phyloP scores from a whole-genome alignment of 371 early-diverging fungal species.

The Syncephalastrum sp. region DNA sequence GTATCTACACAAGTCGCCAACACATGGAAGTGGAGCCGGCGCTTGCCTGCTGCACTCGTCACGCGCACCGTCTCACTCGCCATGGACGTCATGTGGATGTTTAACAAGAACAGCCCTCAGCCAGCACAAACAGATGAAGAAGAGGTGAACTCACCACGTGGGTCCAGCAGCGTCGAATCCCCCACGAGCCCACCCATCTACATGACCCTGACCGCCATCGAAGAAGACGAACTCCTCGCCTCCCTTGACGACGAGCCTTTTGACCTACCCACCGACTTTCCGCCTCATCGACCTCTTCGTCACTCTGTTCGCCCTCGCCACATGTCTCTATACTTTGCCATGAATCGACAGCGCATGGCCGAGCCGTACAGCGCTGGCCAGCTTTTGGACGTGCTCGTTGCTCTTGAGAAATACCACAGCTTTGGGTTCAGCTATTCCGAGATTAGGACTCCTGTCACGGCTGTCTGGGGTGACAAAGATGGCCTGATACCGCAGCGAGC shows the following conservation, averaged over 20 bases:
- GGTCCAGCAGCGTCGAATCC: slow-evolving; percentile 4
- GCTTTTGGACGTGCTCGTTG: slow-evolving; percentile 43
- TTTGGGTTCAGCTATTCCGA: slow-evolving; percentile 52
- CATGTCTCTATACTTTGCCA: slow-evolving; percentile 46
- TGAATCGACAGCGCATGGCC: slow-evolving; percentile 43
- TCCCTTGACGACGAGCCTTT: slow-evolving; percentile 33
- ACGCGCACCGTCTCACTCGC: slow-evolving; percentile 44
- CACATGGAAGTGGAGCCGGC: slow-evolving; percentile 53
- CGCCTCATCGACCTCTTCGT: slow-evolving; percentile 44
- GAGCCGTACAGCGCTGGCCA: slow-evolving; percentile 47
- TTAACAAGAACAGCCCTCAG: slow-evolving; percentile 19
- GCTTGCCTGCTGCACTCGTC: slow-evolving; percentile 41
- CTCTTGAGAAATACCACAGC: slow-evolving; percentile 46
- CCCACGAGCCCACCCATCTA: slow-evolving; percentile 8
- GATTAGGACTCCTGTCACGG: slow-evolving; percentile 36
- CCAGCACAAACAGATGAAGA: slow-evolving; percentile 7
- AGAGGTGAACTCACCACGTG: slow-evolving; percentile 7
- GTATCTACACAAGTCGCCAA: slow-evolving; percentile 50
- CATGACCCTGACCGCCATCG: slow-evolving; percentile 4
- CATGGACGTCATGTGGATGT: slow-evolving; percentile 50
- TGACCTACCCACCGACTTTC: slow-evolving; percentile 47
- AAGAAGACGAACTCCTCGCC: slow-evolving; percentile 22
- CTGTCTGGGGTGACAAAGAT: slow-evolving; percentile 56
- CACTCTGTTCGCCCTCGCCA: slow-evolving; percentile 49
- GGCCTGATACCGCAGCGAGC: slow-evolving; percentile 39